Evolutionary conservation across 2,329 filamentous ascomycete species (phyloP), one percentile per base, ranked within the genome.

Genomic region (Orbilia quercus): DNA sequence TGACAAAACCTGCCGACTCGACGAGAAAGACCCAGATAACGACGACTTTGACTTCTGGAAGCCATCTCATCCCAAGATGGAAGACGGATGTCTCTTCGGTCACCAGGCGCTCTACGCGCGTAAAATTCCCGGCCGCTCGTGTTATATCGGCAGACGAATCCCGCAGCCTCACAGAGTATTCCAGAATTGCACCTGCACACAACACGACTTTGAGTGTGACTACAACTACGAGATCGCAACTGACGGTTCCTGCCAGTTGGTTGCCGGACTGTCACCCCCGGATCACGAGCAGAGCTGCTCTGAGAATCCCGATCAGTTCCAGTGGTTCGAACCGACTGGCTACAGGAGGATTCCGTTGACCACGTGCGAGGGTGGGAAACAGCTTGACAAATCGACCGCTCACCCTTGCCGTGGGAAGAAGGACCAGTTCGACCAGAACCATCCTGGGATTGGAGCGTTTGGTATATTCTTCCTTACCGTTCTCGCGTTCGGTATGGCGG

Each of bases 161-260:
- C 84, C 88, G 75, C 87, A 88, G 75, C 83, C 94, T 23, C 89
- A 93, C 81, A 85, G 86, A 76, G 88, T 91, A 76, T 82, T 82
- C 16, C 82, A 85, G 75, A 92, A 96, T 80, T 99, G 95, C 83
- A 84, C 86, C 70, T 99, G 95, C 82, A 90, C 88, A 7, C 85
- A 92, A 58, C 85, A 87, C 69, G 95, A 99, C 81, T 99, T 89
- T 80, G 95, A 99, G 85, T 99, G 95, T 82, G 94, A 96, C 80
- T 99, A 92, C 84, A 99, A 99, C 81, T 99, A 87, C 81, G 89
- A 98, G 80, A 87, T 90, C 50, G 87, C 91, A 80, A 85, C 83
- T 25, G 90, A 93, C 78, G 90, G 90, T 51, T 87, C 90, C 75
- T 99, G 95, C 82, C 81, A 81, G 3, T 86, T 96, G 11, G 92